These are phyloP conservation scores for Plantago coronopus DNA, from an alignment of 305 asterid genomes.

Conservation along the genomic window DNA sequence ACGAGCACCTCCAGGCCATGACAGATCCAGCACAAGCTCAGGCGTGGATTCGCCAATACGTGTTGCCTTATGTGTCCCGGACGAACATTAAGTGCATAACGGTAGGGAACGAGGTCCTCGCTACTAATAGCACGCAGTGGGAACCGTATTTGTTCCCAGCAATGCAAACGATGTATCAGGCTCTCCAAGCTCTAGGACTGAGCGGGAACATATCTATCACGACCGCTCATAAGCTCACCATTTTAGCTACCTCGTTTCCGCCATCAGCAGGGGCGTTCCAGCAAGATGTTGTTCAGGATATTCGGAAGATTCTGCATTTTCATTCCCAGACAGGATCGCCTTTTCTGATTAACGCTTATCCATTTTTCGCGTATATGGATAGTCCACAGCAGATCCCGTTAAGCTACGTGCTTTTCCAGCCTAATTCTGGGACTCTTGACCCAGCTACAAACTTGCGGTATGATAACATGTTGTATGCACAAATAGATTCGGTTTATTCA, in stretches of 20 bases:
- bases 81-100: conserved; percentile 66
- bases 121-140: conserved; percentile 51
- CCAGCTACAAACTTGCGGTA: conserved; percentile 53
- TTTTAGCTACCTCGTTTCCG: conserved; percentile 42
- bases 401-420: conserved; percentile 66
- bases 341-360: conserved; percentile 74
- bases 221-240: conserved; percentile 65
- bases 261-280: too few species aligned
- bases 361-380: conserved; percentile 75
- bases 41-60: conserved; percentile 58
- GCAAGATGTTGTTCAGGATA: too few species aligned
- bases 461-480: conserved; percentile 87
- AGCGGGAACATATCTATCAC: conserved; percentile 50
- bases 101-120: conserved; percentile 76
- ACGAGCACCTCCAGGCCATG: conserved; percentile 57
- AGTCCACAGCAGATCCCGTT: conserved; percentile 45
- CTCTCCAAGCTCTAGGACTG: conserved; percentile 53
- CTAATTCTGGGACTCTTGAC: conserved; percentile 51
- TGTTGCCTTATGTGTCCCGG: conserved; percentile 49
- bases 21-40: conserved; percentile 65
- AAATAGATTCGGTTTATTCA: conserved; percentile 77
- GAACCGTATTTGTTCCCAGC: conserved; percentile 64
- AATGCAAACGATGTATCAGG: conserved; percentile 55
- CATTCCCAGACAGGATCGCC: conserved; percentile 46
- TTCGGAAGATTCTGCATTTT: too few species aligned